A percentile compares a stretch with the other conserved stretches of the same genome.
These are phyloP conservation scores for Nowakowskiella sp. DNA, from an alignment of 192 early-diverging fungal species.

Conservation along the genomic window DNA sequence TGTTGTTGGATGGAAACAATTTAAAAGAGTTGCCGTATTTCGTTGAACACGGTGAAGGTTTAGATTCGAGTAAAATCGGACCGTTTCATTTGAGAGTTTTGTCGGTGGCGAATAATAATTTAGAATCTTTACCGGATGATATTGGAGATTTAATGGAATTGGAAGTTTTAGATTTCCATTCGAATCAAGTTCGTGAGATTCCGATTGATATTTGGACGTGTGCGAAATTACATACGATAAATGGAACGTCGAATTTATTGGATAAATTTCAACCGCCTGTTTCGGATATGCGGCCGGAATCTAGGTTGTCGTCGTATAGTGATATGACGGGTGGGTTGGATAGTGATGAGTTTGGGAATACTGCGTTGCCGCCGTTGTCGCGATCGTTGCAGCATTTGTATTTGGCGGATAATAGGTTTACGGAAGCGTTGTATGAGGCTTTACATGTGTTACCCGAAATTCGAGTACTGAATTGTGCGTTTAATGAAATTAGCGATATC, in stretches of 20 bases:
- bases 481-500: conserved; percentile 77
- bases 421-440: conserved; percentile 69
- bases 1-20: conserved; percentile 28
- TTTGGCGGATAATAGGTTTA: conserved; percentile 76
- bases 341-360: too few species aligned
- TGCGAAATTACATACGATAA: too few species aligned
- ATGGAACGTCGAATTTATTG: too few species aligned
- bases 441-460: conserved; percentile 68
- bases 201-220: conserved; percentile 22
- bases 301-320: too few species aligned
- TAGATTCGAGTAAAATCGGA: conserved; percentile 1
- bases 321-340: too few species aligned
- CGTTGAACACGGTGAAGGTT: conserved; percentile 1
- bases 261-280: too few species aligned
- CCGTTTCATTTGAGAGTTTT: conserved; percentile 14
- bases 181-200: background rate
- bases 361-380: conserved; percentile 51
- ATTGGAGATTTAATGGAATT: conserved; percentile 9
- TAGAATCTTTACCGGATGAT: conserved; percentile 11
- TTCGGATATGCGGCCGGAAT: too few species aligned
- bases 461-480: conserved; percentile 68
- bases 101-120: conserved; percentile 15
- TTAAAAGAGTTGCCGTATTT: conserved; percentile 23
- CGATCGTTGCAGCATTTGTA: conserved; percentile 52
- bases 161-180: conserved; percentile 8